Evolutionary conservation across 129 eudicot genomes (phyloP).

Genomic region (Silybum marianum): DNA sequence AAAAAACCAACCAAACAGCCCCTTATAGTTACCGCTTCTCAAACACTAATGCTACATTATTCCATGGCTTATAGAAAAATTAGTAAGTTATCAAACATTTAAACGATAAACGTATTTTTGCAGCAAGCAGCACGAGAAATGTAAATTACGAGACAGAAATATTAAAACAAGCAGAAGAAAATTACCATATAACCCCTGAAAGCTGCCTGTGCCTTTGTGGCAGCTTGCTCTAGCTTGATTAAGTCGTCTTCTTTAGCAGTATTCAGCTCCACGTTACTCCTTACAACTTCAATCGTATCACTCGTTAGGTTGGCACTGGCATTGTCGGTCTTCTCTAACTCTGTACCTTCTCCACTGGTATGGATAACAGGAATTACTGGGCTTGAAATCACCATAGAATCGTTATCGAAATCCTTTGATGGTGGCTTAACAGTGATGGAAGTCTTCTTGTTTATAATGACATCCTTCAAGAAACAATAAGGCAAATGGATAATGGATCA

Average conservation of each 20-base stretch:
- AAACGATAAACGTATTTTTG: not conserved
- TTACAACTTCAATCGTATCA: constrained; percentile 38
- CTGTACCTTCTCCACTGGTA: constrained; percentile 27
- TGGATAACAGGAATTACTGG: constrained; percentile 39
- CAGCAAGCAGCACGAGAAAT: not conserved
- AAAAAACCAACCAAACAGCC: too few species aligned
- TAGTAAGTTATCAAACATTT: not conserved
- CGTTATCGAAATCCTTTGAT: constrained; percentile 40
- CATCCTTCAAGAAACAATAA: constrained; percentile 50
- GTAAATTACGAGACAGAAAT: not conserved
- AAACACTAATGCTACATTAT: not conserved
- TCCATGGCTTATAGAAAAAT: not conserved
- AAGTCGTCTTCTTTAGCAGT: constrained; percentile 51
- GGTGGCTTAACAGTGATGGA: constrained; percentile 45
- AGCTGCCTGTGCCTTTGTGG: constrained; percentile 83
- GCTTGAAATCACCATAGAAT: constrained; percentile 53
- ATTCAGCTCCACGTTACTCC: constrained; percentile 12
- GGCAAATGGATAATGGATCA: constrained; percentile 32
- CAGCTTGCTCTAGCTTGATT: constrained; percentile 64
- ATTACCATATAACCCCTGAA: constrained; percentile 94
- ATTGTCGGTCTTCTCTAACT: constrained; percentile 43
- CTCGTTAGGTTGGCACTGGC: constrained; percentile 32
- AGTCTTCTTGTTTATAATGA: constrained; percentile 43
- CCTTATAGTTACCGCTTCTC: not conserved
- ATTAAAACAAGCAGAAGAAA: constrained; percentile 7